Conservation (phyloP, 257 asterid species). For the Nicotiana otophora region DNA sequence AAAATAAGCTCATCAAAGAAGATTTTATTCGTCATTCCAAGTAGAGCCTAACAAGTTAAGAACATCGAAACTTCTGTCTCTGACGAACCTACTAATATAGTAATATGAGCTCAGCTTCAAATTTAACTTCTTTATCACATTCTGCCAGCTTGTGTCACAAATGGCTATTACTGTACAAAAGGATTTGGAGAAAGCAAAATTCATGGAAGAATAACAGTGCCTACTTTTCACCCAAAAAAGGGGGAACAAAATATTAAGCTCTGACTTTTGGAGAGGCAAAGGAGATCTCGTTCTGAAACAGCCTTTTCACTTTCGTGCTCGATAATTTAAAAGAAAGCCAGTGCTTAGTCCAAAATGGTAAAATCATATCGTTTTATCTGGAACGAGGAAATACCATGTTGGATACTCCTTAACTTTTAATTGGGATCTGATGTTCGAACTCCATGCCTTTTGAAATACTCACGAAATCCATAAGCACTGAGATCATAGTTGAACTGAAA, state of each 20-base stretch:
- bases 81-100: background rate
- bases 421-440: conserved; percentile 39
- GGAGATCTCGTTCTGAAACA: background rate
- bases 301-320: background rate
- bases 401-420: conserved; percentile 8
- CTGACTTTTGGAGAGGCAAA: background rate
- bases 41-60: background rate
- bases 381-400: background rate
- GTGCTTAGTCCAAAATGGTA: background rate
- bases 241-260: background rate
- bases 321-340: background rate
- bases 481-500: conserved; percentile 65
- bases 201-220: background rate
- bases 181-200: background rate
- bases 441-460: conserved; percentile 72
- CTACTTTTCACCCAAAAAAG: background rate
- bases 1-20: no score
- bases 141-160: background rate
- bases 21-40: no score
- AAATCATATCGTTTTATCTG: background rate
- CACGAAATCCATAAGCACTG: conserved; percentile 84
- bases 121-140: background rate
- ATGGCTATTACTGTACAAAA: background rate
- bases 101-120: background rate
- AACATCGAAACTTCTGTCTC: background rate